A percentile compares a stretch with the other conserved stretches of the same genome.
These are phyloP conservation scores for Jackrogersella minutella DNA, from an alignment of 495 filamentous ascomycete genomes.

Conservation along the genomic window DNA sequence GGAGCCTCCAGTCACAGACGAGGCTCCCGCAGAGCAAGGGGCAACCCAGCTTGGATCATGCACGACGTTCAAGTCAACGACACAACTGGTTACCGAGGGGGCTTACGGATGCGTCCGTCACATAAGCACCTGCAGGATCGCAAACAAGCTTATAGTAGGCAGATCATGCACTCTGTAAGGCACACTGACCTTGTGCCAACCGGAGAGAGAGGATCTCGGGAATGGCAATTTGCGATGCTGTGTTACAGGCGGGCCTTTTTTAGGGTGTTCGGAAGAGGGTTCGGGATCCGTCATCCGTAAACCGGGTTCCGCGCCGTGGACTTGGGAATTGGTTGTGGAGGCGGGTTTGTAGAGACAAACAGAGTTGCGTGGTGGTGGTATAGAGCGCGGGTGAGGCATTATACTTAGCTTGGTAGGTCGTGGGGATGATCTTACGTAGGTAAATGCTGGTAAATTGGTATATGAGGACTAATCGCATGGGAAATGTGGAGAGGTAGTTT, in stretches of 20 bases:
- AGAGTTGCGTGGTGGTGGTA: neutral
- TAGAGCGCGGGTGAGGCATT: neutral
- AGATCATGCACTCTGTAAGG: neutral
- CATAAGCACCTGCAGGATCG: neutral
- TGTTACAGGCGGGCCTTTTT: neutral
- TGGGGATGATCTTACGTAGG: too few species aligned
- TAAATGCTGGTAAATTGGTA: too few species aligned
- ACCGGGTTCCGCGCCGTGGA: neutral
- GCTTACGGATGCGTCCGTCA: neutral
- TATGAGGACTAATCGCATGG: too few species aligned
- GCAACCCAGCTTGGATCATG: neutral
- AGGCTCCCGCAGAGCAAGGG: neutral
- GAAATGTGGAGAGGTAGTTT: too few species aligned
- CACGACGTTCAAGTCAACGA: too few species aligned
- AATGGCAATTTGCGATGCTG: neutral
- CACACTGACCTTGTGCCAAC: neutral
- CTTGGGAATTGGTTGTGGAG: neutral
- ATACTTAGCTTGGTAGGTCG: neutral
- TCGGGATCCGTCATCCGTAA: neutral
- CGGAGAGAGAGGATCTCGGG: neutral
- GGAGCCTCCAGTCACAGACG: neutral
- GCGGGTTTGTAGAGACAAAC: neutral
- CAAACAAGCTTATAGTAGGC: neutral
- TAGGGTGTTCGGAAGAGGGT: neutral
- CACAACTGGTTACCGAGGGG: slow-evolving; percentile 1